A percentile compares a stretch with the other conserved stretches of the same genome.
These are phyloP conservation scores for Cantharellus anzutake DNA, from an alignment of 768 basidiomycete species.

Conservation along the genomic window DNA sequence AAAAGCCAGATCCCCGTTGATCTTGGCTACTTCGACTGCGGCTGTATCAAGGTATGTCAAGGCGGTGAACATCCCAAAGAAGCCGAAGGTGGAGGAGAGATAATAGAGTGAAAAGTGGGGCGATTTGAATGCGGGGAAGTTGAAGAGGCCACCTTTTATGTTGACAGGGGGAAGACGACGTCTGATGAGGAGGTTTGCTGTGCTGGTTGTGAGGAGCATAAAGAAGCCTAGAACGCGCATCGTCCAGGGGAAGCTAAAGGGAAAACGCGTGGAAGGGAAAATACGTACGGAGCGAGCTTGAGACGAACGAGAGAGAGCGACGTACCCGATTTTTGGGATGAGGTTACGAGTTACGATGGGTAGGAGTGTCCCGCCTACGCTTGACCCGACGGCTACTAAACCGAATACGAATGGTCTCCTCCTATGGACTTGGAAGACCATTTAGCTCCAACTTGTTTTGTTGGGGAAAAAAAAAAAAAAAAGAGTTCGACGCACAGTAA, in stretches of 20 bases:
- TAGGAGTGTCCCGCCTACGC: conserved; percentile 15
- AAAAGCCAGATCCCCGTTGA: conserved; percentile 2
- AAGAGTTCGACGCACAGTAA: conserved; percentile 31
- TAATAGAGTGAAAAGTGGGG: conserved; percentile 11
- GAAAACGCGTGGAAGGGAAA: background rate
- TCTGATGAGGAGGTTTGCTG: conserved; percentile 13
- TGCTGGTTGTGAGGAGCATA: conserved; percentile 11
- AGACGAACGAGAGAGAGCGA: background rate
- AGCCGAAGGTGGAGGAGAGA: conserved; percentile 9
- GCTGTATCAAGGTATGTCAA: conserved; percentile 12
- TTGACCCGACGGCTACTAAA: conserved; percentile 42
- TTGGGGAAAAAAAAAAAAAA: no score
- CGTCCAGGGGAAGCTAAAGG: conserved; percentile 10
- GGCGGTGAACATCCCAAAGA: conserved; percentile 13
- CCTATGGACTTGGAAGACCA: conserved; percentile 11
- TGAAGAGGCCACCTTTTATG: conserved; percentile 6
- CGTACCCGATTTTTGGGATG: conserved; percentile 9
- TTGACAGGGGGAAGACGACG: conserved; percentile 2
- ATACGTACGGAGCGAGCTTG: background rate
- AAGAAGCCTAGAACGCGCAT: conserved; percentile 10
- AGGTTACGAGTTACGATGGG: conserved; percentile 14
- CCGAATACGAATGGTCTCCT: conserved; percentile 39
- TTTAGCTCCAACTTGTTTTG: no score
- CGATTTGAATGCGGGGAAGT: conserved; percentile 10
- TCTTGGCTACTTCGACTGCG: background rate